These are phyloP conservation scores for Silene uniflora DNA, from an alignment of 148 eudicot genomes.

Conservation along the genomic window DNA sequence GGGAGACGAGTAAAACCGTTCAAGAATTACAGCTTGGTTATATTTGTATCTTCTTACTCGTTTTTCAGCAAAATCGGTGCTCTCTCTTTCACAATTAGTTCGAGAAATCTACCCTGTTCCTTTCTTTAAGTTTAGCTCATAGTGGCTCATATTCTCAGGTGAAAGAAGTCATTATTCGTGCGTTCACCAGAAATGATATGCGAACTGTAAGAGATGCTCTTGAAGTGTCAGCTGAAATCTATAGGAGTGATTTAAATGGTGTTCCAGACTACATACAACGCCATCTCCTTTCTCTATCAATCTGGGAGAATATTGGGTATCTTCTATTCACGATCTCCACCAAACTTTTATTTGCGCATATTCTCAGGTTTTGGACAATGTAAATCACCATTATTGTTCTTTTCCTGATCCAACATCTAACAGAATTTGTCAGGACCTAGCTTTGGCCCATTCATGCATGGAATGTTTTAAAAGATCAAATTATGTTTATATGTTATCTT, in stretches of 20 bases:
- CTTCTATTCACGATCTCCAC: not conserved
- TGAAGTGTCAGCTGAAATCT: slow-evolving; percentile 89
- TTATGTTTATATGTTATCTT: not conserved
- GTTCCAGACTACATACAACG: slow-evolving; percentile 40
- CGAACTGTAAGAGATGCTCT: slow-evolving; percentile 81
- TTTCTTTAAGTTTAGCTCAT: slow-evolving; percentile 5
- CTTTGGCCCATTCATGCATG: not conserved
- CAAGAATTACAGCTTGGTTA: not conserved
- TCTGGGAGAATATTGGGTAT: slow-evolving; percentile 76
- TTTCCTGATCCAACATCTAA: not conserved
- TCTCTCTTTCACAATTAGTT: not conserved
- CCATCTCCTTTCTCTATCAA: slow-evolving; percentile 26
- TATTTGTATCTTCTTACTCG: not conserved
- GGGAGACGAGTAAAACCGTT: not conserved
- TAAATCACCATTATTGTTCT: not conserved
- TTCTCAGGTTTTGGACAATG: too few species aligned
- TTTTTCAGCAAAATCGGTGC: not conserved
- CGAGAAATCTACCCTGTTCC: not conserved
- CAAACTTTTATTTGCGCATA: too few species aligned
- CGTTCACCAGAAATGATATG: slow-evolving; percentile 76
- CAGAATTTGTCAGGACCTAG: not conserved
- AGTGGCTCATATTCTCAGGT: slow-evolving; percentile 38
- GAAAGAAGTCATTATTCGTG: slow-evolving; percentile 76
- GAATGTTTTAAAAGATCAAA: not conserved
- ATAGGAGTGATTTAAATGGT: slow-evolving; percentile 66